Evolutionary conservation across 2,329 filamentous ascomycete species (phyloP), one percentile per base, ranked within the genome.

Genomic region (Clonostachys chloroleuca): DNA sequence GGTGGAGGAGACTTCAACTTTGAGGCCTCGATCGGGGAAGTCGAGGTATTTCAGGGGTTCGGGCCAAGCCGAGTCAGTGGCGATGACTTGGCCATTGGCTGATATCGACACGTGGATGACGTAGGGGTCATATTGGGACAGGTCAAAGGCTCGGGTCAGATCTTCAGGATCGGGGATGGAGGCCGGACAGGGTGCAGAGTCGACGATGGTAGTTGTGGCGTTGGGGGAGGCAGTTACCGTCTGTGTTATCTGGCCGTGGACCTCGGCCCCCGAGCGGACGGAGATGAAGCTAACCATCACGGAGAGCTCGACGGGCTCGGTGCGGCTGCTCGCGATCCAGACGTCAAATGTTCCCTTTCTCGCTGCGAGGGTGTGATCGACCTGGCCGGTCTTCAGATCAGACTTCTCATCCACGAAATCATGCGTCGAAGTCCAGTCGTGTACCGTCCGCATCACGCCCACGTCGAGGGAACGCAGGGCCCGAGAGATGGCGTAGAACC

Each of bases 41-140:
- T 76, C 70, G 2, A 81, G 59, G 51, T 82, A 83, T 60, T 85
- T 85, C 44, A 84, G 52, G 1, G 81, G 81, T 43, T 84, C 77
- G 1, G 81, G 80, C 80, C 81, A 85, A 33, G 78, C 76, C 12
- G 71, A 66, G 48, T 78, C 75, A 13, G 70, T 63, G 5, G 77
- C 69, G 3, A 78, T 57, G 14, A 70, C 57, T 16, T 60, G 50
- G 1, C 65, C 55, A 3, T 66, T 57, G 6, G 66, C 51, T 8
- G 64, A 54, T 3, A 81, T 54, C 33, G 67, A 66, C 2, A 70
- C 72, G 9, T 70, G 65, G 18, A 80, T 70, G 4, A 80, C 69
- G n/a, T 70, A 73, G 2, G 70, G 70, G 24, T 69, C 62, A 46
- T 71, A 66, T 16, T 68, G 59, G 30, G 60, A 60, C 0, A 65